phyloP scores from a whole-genome alignment of 805 yeast species.

The Ascoidea tarda region DNA sequence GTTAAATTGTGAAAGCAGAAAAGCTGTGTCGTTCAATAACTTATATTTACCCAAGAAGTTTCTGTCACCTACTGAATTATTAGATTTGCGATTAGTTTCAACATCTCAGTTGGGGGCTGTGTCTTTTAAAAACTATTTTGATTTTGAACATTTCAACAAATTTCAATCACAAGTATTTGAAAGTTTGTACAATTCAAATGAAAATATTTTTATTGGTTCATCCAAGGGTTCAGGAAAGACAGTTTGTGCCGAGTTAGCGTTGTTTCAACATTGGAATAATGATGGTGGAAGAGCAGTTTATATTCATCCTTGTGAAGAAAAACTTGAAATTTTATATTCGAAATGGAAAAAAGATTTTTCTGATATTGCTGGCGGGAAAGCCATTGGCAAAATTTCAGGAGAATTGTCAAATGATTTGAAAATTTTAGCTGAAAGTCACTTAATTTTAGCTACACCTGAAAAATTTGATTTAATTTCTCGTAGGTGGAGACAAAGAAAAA shows the following conservation, averaged over 20 bases:
- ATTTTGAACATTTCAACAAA: slow-evolving; percentile 45
- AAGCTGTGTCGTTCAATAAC: slow-evolving; percentile 41
- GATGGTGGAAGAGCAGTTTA: slow-evolving; percentile 61
- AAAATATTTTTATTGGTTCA: slow-evolving; percentile 51
- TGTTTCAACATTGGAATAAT: slow-evolving; percentile 59
- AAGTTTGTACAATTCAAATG: slow-evolving; percentile 40
- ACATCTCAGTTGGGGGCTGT: slow-evolving; percentile 30
- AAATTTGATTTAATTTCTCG: slow-evolving; percentile 65
- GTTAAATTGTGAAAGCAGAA: slow-evolving; percentile 58
- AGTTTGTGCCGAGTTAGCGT: slow-evolving; percentile 54
- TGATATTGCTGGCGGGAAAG: slow-evolving; percentile 40
- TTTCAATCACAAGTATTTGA: slow-evolving; percentile 64
- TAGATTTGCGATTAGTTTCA: slow-evolving; percentile 37
- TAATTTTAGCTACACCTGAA: slow-evolving; percentile 64
- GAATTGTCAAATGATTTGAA: slow-evolving; percentile 41
- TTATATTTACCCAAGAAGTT: slow-evolving; percentile 48
- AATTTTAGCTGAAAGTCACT: slow-evolving; percentile 43
- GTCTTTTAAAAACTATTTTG: slow-evolving; percentile 31
- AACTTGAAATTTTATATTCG: slow-evolving; percentile 29
- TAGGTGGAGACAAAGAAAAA: slow-evolving; percentile 70
- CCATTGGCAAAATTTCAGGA: slow-evolving; percentile 41
- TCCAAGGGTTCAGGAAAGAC: slow-evolving; percentile 72
- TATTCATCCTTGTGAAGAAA: slow-evolving; percentile 47
- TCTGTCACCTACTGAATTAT: slow-evolving; percentile 44
- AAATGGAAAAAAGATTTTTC: slow-evolving; percentile 41